A percentile compares a stretch with the other conserved stretches of the same genome.
These are phyloP conservation scores for Camellia granthamiana DNA, from an alignment of 148 eudicot species.

Conservation along the genomic window DNA sequence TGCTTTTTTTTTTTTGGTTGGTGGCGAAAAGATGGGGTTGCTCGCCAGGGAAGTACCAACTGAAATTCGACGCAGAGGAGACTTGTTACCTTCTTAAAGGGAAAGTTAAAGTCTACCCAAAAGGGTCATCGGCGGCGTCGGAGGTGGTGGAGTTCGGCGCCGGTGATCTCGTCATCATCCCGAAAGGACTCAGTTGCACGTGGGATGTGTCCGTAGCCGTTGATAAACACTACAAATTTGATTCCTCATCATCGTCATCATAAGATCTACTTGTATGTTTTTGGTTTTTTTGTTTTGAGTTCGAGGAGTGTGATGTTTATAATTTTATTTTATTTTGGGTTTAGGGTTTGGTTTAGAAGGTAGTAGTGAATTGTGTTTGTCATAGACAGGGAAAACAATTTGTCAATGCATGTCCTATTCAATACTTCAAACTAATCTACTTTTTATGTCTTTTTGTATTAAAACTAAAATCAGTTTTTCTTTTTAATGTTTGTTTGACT, in stretches of 20 bases:
- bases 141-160: constrained; percentile 47
- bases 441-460: too few species aligned
- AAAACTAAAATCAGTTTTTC: neutral
- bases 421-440: too few species aligned
- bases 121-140: constrained; percentile 21
- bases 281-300: neutral
- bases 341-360: too few species aligned
- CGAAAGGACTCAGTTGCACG: constrained; percentile 79
- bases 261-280: neutral
- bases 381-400: too few species aligned
- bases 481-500: constrained; percentile 21
- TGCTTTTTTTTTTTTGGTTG: neutral
- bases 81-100: constrained; percentile 58
- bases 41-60: constrained; percentile 44
- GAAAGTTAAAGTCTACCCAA: constrained; percentile 41
- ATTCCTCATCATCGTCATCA: constrained; percentile 38
- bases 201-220: constrained; percentile 76
- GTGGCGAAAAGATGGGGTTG: constrained; percentile 40
- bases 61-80: constrained; percentile 44
- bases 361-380: too few species aligned
- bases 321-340: too few species aligned
- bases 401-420: too few species aligned
- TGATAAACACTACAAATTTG: constrained; percentile 80
- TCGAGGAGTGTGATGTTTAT: too few species aligned
- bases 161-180: constrained; percentile 58